Base-by-base conservation (phyloP, 2,329 filamentous ascomycete species). In the Fusarium agapanthi region DNA sequence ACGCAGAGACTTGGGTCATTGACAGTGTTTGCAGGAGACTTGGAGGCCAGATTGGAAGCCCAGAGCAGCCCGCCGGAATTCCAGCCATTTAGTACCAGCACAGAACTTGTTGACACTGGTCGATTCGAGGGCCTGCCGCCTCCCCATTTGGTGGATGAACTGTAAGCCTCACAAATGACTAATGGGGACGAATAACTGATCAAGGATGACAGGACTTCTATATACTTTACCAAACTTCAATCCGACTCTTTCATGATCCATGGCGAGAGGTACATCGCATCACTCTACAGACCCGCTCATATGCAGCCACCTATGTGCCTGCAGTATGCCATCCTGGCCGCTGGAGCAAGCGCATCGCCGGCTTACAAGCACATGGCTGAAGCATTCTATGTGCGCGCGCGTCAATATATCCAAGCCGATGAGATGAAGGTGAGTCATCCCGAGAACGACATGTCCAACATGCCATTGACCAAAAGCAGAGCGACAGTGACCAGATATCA, bases 301-400 rank as follows among this genome's bases (percentile, higher is more conserved):
- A 89, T 92, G 86, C 90, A 93, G 59, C 94, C 95, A 6, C 93
- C 94, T 1, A 88, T 95, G 76, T 93, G 90, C 76, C 83, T 97
- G 38, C 88, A 94, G 77, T 97, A 97, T 80, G 91, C 91, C 18
- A 92, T 97, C 80, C 95, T 93, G 91, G 88, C 90, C 7, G 85
- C 92, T 75, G 93, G 92, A 7, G 90, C 93, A 14, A 89, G 90
- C 22, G 85, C 90, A 9, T 89, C 90, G 13, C 88, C 93, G 24
- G 92, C 92, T 73, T 95, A 95, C 75, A 84, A 85, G 6, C 83
- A 83, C 7, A 86, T 94, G 41, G 90, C 93, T 65, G 90, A 92
- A 22, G 87, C 93, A 50, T 94, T 97, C 74, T 97, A 97, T 78
- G 87, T 89, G 43, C 88, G 93, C n/a, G 89, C 94, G 7, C 87